These are phyloP conservation scores for Colletotrichum sp. DNA, from an alignment of 2,329 filamentous ascomycete species.

Conservation along the genomic window DNA sequence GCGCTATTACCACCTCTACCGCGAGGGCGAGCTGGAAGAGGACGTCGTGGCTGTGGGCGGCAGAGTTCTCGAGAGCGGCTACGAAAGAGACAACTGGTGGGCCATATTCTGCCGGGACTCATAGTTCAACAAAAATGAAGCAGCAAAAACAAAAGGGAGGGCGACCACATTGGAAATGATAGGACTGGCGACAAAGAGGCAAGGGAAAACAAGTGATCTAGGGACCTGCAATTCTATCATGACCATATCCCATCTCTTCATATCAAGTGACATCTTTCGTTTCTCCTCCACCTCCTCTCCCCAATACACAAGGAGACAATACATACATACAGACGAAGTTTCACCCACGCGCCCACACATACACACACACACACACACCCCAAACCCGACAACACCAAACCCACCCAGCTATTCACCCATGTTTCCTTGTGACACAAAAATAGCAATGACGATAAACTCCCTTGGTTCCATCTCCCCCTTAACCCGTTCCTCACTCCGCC, in stretches of 20 bases:
- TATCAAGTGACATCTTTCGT: background rate
- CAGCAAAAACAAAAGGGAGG: background rate
- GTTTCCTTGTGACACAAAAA: background rate
- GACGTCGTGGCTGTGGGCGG: conserved; percentile 80
- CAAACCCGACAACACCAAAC: background rate
- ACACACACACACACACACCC: background rate
- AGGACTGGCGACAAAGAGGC: background rate
- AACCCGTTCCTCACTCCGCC: background rate
- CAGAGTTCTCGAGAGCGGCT: conserved; percentile 77
- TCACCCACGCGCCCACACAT: background rate
- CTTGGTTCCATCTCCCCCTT: background rate
- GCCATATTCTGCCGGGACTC: conserved; percentile 59
- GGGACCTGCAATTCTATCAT: conserved; percentile 21
- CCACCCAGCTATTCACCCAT: background rate
- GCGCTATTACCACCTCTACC: conserved; percentile 94
- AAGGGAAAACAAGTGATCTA: background rate
- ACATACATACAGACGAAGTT: background rate
- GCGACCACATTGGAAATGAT: background rate
- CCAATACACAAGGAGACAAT: background rate
- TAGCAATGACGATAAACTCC: background rate
- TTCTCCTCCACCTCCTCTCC: background rate
- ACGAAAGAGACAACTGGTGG: conserved; percentile 99
- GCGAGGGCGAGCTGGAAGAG: conserved; percentile 82
- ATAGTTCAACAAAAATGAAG: background rate
- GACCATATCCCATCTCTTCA: conserved; percentile 18